Base-by-base conservation (phyloP, 1,284 basidiomycete species). In the Cutaneotrichosporon dermatis region DNA sequence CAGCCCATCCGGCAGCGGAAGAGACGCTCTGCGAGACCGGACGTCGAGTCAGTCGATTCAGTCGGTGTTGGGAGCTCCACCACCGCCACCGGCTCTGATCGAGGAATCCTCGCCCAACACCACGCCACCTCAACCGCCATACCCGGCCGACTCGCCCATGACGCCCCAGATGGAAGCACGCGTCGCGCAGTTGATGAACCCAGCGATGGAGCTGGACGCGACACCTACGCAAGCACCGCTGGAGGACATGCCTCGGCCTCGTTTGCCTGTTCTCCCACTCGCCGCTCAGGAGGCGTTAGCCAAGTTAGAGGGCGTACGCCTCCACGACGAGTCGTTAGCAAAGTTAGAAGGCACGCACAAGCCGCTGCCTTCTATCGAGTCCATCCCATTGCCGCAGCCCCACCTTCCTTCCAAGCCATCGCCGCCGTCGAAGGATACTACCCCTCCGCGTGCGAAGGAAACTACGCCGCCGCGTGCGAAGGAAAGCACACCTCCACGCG, bases 281-380 rank as follows among this genome's bases (percentile, higher is more conserved):
- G 50, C 50, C 9, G 39, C 50, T 16, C 37, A 41, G 37, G 50
- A 51, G 50, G 50, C 50, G 4, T 33, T 51, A 39, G 50, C 50
- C 37, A 51, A 12, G 37, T 25, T 51, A 15, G 50, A 51, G 50
- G 50, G 50, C 12, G 37, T 51, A 2, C 50, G 37, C 5, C 16
- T 42, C 10, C 50, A 51, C 50, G 50, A 51, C 50, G 50, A 51
- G 50, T 51, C 50, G 39, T 51, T 51, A 34, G 50, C 50, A 37
- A 51, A 51, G 25, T 10, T 51, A 4, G 50, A 51, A 34, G 50
- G 50, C 4, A 34, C 15, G 3, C 50, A 51, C 37, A 51, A 42
- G 39, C 6, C 37, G 16, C 25, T 33, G 46, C 46, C 46, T 4
- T 49, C 46, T 13, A 33, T 5, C 6, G 46, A 33, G 4, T 49